Conservation (phyloP, 2,329 filamentous ascomycete species). For the Paraphoma sp. region DNA sequence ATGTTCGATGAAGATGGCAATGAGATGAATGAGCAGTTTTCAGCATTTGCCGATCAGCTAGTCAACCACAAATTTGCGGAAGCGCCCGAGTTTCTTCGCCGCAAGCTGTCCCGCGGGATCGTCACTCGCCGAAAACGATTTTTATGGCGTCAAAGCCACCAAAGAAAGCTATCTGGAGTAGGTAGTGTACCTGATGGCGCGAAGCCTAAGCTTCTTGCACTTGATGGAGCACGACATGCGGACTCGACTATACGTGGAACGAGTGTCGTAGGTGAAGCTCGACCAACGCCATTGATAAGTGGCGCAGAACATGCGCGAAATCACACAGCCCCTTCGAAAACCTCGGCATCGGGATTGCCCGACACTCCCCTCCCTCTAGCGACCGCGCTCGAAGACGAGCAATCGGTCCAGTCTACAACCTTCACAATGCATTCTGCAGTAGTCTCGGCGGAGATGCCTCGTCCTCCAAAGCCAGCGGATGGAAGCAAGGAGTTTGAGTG, state of each 20-base stretch:
- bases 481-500: conserved; percentile 18
- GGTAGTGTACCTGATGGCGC: background rate
- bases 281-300: no score
- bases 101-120: conserved; percentile 8
- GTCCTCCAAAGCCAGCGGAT: conserved; percentile 7
- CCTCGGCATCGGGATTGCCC: background rate
- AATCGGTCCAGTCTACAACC: background rate
- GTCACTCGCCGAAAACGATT: conserved; percentile 11
- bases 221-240: background rate
- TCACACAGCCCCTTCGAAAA: background rate
- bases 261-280: background rate
- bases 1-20: conserved; percentile 14
- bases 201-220: background rate
- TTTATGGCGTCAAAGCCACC: conserved; percentile 9
- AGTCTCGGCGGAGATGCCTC: conserved; percentile 1
- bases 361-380: background rate
- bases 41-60: background rate
- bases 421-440: background rate
- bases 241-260: background rate
- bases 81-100: background rate
- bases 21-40: background rate
- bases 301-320: background rate
- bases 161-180: background rate
- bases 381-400: background rate
- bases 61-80: background rate